Conservation (phyloP, 176 grass and related monocot genomes). For the Areca catechu region DNA sequence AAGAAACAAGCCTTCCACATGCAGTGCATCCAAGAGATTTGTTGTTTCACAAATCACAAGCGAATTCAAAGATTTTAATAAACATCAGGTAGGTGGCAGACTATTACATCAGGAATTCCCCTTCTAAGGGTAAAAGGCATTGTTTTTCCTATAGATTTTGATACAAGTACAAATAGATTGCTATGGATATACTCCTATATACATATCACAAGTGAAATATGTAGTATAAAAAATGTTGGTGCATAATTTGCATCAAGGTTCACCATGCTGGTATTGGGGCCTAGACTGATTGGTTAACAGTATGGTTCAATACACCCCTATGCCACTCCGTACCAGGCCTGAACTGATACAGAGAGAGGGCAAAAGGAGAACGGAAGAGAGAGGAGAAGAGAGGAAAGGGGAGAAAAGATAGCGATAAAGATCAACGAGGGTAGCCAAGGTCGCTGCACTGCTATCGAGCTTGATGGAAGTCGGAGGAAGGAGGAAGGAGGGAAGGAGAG, state of each 20-base stretch:
- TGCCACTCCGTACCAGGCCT: too few relatives aligned
- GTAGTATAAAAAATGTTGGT: background rate
- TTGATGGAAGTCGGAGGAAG: too few relatives aligned
- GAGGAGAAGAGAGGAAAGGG: too few relatives aligned
- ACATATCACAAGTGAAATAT: background rate
- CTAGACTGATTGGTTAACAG: too few relatives aligned
- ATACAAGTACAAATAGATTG: background rate
- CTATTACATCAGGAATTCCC: background rate
- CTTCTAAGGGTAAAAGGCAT: background rate
- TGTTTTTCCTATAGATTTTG: background rate
- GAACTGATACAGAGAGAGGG: too few relatives aligned
- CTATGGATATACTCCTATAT: background rate
- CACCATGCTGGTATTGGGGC: too few relatives aligned
- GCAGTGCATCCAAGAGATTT: background rate
- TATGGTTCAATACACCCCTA: too few relatives aligned
- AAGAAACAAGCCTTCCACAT: constrained; percentile 3
- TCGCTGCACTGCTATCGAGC: too few relatives aligned
- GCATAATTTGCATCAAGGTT: background rate
- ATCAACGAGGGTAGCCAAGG: too few relatives aligned
- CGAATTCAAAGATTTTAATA: background rate
- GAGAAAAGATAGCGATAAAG: fast-evolving
- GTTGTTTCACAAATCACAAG: background rate
- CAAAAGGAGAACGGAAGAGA: too few relatives aligned
- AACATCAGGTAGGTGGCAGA: background rate
- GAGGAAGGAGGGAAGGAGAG: too few relatives aligned